phyloP scores from a whole-genome alignment of 2,329 filamentous ascomycete genomes.

The Colletotrichum nymphaeae region DNA sequence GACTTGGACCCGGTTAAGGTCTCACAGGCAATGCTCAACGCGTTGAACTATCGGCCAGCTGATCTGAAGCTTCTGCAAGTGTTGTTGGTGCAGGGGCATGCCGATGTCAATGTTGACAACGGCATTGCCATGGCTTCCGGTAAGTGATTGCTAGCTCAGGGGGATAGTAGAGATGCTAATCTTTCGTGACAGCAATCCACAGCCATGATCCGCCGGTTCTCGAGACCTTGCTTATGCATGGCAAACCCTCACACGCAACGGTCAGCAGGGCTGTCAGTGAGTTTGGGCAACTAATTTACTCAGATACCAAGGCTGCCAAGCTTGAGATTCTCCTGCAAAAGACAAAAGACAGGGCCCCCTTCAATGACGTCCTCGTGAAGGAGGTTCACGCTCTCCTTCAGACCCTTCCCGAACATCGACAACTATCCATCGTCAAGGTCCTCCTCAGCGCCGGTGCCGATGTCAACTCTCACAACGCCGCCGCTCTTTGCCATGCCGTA shows the following conservation, averaged over 20 bases:
- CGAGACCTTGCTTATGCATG: conserved; percentile 57
- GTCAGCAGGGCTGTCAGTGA: conserved; percentile 56
- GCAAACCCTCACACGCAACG: conserved; percentile 56
- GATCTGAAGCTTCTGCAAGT: conserved; percentile 62
- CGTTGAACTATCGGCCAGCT: conserved; percentile 56
- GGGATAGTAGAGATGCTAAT: neutral
- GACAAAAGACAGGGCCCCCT: conserved; percentile 53
- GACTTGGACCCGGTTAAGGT: conserved; percentile 55
- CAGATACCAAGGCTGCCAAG: conserved; percentile 60
- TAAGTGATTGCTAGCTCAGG: conserved; percentile 35
- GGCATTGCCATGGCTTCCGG: conserved; percentile 55
- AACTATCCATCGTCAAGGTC: conserved; percentile 56
- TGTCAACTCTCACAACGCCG: conserved; percentile 63
- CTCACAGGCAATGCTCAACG: conserved; percentile 53
- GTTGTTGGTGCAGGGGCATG: conserved; percentile 62
- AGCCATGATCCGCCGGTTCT: conserved; percentile 61
- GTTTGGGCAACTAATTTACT: conserved; percentile 56
- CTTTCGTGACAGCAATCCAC: conserved; percentile 48
- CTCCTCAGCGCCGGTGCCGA: conserved; percentile 65
- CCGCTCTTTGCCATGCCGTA: conserved; percentile 63
- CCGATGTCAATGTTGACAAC: conserved; percentile 62
- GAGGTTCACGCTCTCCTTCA: conserved; percentile 61
- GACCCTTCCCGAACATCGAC: conserved; percentile 49
- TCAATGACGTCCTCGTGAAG: conserved; percentile 59
- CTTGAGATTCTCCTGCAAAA: conserved; percentile 58